A percentile compares a stretch with the other conserved stretches of the same genome.
phyloP scores from a whole-genome alignment of 352 stramenopile species.

The Discostella stelligera region DNA sequence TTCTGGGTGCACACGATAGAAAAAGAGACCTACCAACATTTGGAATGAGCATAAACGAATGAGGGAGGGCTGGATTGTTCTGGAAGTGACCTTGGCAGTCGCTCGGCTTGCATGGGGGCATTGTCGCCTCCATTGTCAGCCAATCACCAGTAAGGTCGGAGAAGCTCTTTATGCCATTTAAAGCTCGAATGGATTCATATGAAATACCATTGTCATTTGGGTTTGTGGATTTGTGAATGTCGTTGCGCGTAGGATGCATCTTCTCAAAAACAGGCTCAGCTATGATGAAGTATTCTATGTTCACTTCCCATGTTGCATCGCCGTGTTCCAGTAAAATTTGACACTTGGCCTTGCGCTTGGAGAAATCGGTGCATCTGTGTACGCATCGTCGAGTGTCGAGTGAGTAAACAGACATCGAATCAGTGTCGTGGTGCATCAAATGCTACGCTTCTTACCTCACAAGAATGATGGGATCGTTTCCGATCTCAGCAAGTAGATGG shows the following conservation, averaged over 20 bases:
- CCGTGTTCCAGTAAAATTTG: conserved; percentile 19
- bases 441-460: conserved; percentile 14
- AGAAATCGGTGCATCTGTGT: conserved; percentile 20
- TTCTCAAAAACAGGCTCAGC: conserved; percentile 22
- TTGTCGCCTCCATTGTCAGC: conserved; percentile 21
- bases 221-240: background rate
- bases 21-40: conserved; percentile 14
- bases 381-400: background rate
- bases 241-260: background rate
- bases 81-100: conserved; percentile 38
- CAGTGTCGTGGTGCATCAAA: background rate
- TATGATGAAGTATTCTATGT: conserved; percentile 2
- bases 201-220: conserved; percentile 8
- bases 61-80: conserved; percentile 14
- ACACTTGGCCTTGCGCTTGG: conserved; percentile 18
- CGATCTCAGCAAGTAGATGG: background rate
- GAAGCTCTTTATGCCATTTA: conserved; percentile 18
- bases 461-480: conserved; percentile 22
- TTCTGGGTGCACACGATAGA: background rate
- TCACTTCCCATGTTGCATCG: conserved; percentile 18
- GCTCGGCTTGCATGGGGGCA: conserved; percentile 1
- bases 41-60: conserved; percentile 33
- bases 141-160: conserved; percentile 13
- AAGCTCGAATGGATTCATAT: conserved; percentile 4
- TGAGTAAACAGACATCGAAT: background rate